Conservation (phyloP, 2,329 filamentous ascomycete genomes). For the Dryadomyces quercivorus region DNA sequence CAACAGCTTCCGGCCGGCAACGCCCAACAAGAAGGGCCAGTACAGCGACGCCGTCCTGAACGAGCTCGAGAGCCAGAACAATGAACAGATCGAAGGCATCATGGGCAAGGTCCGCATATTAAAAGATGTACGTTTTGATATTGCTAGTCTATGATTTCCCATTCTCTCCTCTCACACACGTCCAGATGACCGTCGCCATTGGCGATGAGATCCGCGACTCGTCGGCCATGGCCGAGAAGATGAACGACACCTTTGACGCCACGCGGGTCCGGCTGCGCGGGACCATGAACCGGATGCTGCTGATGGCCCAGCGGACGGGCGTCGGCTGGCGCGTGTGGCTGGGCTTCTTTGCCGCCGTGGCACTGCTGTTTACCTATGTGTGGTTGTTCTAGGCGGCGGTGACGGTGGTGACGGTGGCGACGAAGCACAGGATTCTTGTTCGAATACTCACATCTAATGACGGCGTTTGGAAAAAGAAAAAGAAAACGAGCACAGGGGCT, state of each 20-base stretch:
- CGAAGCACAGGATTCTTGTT: not conserved
- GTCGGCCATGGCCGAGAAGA: slow-evolving; percentile 77
- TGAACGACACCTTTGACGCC: slow-evolving; percentile 89
- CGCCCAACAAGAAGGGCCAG: slow-evolving; percentile 67
- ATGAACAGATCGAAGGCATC: slow-evolving; percentile 80
- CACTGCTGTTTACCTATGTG: slow-evolving; percentile 78
- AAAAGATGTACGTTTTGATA: slow-evolving; percentile 64
- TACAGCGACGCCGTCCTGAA: slow-evolving; percentile 87
- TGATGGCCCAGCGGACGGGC: slow-evolving; percentile 92
- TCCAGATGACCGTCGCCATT: slow-evolving; percentile 77
- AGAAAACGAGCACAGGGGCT: not conserved
- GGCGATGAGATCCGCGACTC: slow-evolving; percentile 92
- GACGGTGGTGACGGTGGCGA: no score
- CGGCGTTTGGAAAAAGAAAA: not conserved
- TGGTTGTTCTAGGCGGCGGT: slow-evolving; percentile 75
- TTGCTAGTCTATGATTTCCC: no score
- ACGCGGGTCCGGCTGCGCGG: slow-evolving; percentile 70
- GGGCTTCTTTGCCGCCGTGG: slow-evolving; percentile 72
- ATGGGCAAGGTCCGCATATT: slow-evolving; percentile 78
- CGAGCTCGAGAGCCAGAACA: slow-evolving; percentile 93
- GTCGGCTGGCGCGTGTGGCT: slow-evolving; percentile 94
- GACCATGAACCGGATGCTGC: slow-evolving; percentile 93
- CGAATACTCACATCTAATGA: not conserved
- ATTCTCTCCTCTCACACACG: not conserved
- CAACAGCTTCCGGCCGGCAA: slow-evolving; percentile 49